Evolutionary conservation across 192 early-diverging fungal species (phyloP).

Genomic region (Coemansia sp.): DNA sequence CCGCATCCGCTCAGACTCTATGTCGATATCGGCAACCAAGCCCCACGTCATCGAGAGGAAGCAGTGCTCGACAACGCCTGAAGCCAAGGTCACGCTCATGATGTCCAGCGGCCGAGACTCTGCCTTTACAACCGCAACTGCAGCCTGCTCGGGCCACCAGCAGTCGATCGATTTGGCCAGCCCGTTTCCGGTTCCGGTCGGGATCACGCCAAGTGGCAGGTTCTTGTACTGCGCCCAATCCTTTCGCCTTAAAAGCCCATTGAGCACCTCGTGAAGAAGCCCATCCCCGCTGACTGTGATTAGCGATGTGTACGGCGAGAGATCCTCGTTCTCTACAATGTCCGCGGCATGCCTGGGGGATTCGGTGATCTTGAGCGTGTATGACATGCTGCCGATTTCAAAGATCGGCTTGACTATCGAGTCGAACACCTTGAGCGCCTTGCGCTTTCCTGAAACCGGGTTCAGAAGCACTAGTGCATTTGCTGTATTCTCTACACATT

Average conservation of each 20-base stretch:
- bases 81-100: slow-evolving; percentile 52
- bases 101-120: slow-evolving; percentile 57
- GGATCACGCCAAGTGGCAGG: slow-evolving; percentile 47
- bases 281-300: slow-evolving; percentile 53
- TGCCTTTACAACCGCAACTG: slow-evolving; percentile 57
- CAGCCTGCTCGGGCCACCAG: slow-evolving; percentile 51
- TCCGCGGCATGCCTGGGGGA: slow-evolving; percentile 31
- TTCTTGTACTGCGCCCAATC: slow-evolving; percentile 46
- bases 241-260: slow-evolving; percentile 39
- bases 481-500: slow-evolving; percentile 22
- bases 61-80: slow-evolving; percentile 52
- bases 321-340: slow-evolving; percentile 38
- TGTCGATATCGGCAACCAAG: slow-evolving; percentile 60
- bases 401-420: slow-evolving; percentile 52
- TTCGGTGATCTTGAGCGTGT: slow-evolving; percentile 42
- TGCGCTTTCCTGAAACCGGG: slow-evolving; percentile 46
- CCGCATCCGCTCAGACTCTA: slow-evolving; percentile 61
- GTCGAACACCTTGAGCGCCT: slow-evolving; percentile 44
- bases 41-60: slow-evolving; percentile 62
- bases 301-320: slow-evolving; percentile 33
- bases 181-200: slow-evolving; percentile 51
- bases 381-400: slow-evolving; percentile 30
- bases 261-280: slow-evolving; percentile 50
- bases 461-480: slow-evolving; percentile 45
- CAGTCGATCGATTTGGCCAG: slow-evolving; percentile 50